Evolutionary conservation across 805 yeast species (phyloP).

Genomic region (Candida endomychidarum): DNA sequence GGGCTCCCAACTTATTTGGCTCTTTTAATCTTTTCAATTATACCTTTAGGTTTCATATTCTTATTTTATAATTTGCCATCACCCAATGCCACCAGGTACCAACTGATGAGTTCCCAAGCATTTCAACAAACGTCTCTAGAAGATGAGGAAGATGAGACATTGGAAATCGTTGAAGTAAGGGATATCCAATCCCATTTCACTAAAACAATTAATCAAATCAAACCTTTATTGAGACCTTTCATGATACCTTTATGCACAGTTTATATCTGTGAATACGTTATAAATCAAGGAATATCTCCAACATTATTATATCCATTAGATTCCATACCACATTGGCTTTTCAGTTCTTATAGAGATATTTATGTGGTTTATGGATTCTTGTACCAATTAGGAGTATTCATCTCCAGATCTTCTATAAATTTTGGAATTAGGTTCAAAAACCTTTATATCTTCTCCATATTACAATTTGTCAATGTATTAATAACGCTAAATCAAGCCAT

Average conservation of each 20-base stretch:
- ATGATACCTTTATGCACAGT: constrained; percentile 86
- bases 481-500: constrained; percentile 65
- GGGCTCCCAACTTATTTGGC: constrained; percentile 53
- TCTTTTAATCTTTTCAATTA: constrained; percentile 53
- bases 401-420: constrained; percentile 81
- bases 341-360: constrained; percentile 71
- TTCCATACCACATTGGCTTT: constrained; percentile 57
- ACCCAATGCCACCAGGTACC: constrained; percentile 1
- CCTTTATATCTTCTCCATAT: constrained; percentile 59
- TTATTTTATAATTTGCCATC: constrained; percentile 19
- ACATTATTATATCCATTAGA: constrained; percentile 77
- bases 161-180: background rate
- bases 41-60: constrained; percentile 53
- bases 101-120: constrained; percentile 7
- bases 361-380: constrained; percentile 89
- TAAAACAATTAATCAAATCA: constrained; percentile 28
- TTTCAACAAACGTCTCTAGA: background rate
- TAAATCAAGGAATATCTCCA: constrained; percentile 91
- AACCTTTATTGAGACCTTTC: constrained; percentile 56
- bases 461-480: constrained; percentile 66
- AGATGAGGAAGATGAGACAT: background rate
- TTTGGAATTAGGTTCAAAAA: constrained; percentile 55
- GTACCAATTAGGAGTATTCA: constrained; percentile 89
- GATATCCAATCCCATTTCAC: constrained; percentile 16
- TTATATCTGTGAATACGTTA: constrained; percentile 80